Evolutionary conservation across 192 early-diverging fungal genomes (phyloP).

Genomic region (Mycoemilia scoparia): DNA sequence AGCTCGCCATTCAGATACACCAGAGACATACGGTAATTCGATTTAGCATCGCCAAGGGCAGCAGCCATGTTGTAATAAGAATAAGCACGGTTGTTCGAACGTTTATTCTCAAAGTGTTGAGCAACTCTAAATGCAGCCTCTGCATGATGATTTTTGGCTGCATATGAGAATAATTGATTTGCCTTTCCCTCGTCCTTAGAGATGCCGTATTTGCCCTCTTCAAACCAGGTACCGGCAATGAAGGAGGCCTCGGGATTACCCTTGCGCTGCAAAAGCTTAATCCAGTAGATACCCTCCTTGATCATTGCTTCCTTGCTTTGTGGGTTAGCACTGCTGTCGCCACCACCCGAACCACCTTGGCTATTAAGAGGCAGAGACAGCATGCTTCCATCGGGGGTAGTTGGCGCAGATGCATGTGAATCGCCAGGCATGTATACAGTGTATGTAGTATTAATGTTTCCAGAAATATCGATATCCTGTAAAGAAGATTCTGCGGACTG

Average conservation of each 20-base stretch:
- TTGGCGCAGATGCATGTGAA: too few species aligned
- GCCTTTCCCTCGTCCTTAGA: constrained; percentile 46
- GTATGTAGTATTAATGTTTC: constrained; percentile 27
- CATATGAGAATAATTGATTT: constrained; percentile 35
- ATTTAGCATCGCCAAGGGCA: constrained; percentile 37
- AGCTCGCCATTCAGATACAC: constrained; percentile 58
- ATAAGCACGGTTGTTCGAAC: constrained; percentile 39
- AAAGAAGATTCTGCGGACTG: constrained; percentile 42
- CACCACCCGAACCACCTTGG: too few species aligned
- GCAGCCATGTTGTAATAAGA: constrained; percentile 54
- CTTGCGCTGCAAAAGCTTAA: constrained; percentile 46
- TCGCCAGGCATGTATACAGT: constrained; percentile 26
- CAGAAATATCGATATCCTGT: constrained; percentile 21
- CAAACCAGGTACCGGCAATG: constrained; percentile 55
- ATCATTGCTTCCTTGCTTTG: constrained; percentile 28
- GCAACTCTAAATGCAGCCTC: constrained; percentile 50
- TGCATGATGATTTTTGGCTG: constrained; percentile 44
- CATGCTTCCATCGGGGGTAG: constrained; percentile 11
- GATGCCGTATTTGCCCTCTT: constrained; percentile 36
- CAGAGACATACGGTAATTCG: constrained; percentile 60
- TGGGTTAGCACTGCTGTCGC: constrained; percentile 18
- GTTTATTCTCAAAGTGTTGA: constrained; percentile 39
- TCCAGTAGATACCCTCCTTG: constrained; percentile 52
- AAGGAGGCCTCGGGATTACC: constrained; percentile 55
- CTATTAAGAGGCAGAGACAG: constrained; percentile 25